These are phyloP conservation scores for Alternaria infectoria DNA, from an alignment of 2,329 filamentous ascomycete genomes.

Conservation along the genomic window DNA sequence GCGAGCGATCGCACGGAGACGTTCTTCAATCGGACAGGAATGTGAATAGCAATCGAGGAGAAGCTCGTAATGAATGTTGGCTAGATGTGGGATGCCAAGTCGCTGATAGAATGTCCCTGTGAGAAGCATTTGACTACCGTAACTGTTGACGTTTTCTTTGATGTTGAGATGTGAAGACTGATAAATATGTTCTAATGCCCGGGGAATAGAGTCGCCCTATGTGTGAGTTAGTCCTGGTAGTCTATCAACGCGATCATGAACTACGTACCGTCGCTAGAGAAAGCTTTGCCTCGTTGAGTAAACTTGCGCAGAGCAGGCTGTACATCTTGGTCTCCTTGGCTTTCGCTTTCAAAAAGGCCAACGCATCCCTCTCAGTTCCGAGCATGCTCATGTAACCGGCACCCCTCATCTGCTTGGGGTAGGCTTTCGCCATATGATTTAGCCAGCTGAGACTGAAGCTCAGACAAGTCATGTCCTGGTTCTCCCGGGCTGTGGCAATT, in stretches of 20 bases:
- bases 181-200: conserved; percentile 77
- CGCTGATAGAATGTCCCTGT: conserved; percentile 76
- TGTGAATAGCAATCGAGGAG: conserved; percentile 75
- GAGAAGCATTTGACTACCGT: conserved; percentile 76
- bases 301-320: conserved; percentile 79
- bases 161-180: conserved; percentile 82
- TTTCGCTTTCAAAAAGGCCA: conserved; percentile 83
- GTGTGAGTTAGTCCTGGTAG: background rate
- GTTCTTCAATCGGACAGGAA: conserved; percentile 75
- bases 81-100: conserved; percentile 67
- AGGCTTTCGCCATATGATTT: conserved; percentile 89
- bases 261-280: conserved; percentile 72
- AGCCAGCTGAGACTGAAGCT: conserved; percentile 97
- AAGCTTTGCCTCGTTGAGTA: conserved; percentile 85
- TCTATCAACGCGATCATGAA: background rate
- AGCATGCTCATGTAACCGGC: conserved; percentile 75
- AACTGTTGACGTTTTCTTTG: conserved; percentile 75
- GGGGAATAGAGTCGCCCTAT: conserved; percentile 63
- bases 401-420: conserved; percentile 74
- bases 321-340: conserved; percentile 87
- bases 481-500: conserved; percentile 91
- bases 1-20: conserved; percentile 75
- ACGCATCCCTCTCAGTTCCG: conserved; percentile 78
- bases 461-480: conserved; percentile 87
- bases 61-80: conserved; percentile 70